Conservation (phyloP, 371 early-diverging fungal species). For the Actinomortierella ambigua region DNA sequence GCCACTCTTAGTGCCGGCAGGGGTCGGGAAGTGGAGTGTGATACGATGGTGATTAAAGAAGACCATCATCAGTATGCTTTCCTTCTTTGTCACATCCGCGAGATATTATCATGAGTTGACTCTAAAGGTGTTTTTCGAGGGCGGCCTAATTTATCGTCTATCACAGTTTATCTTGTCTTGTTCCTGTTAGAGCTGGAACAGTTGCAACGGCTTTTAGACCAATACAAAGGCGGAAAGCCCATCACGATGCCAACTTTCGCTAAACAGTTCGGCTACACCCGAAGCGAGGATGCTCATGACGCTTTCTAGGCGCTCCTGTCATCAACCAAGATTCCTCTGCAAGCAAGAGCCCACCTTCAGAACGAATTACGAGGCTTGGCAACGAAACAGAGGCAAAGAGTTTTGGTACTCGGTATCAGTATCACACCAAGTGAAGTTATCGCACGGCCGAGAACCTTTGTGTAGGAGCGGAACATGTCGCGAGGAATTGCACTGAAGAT, state of each 20-base stretch:
- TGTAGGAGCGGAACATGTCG: slow-evolving; percentile 12
- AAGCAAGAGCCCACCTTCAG: slow-evolving; percentile 5
- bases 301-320: slow-evolving; percentile 11
- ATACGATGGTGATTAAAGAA: slow-evolving; percentile 16
- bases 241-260: slow-evolving; percentile 12
- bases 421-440: slow-evolving; percentile 14
- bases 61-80: slow-evolving; percentile 17
- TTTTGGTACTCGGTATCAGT: slow-evolving; percentile 13
- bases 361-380: slow-evolving; percentile 9
- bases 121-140: not conserved
- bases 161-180: slow-evolving; percentile 3
- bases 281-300: slow-evolving; percentile 14
- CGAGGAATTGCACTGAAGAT: slow-evolving; percentile 1
- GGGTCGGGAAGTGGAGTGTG: slow-evolving; percentile 16
- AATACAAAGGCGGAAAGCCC: slow-evolving; percentile 5
- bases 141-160: slow-evolving; percentile 3
- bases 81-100: slow-evolving; percentile 8
- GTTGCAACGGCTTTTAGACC: slow-evolving; percentile 7
- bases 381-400: slow-evolving; percentile 9
- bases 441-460: slow-evolving; percentile 13
- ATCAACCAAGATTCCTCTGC: slow-evolving; percentile 8
- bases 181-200: slow-evolving; percentile 2
- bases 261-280: slow-evolving; percentile 9
- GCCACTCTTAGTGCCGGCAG: slow-evolving; percentile 13
- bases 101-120: not conserved